A percentile compares a stretch with the other conserved stretches of the same genome.
These are phyloP conservation scores for Aspergillus japonicus DNA, from an alignment of 2,329 filamentous ascomycete genomes.

Conservation along the genomic window DNA sequence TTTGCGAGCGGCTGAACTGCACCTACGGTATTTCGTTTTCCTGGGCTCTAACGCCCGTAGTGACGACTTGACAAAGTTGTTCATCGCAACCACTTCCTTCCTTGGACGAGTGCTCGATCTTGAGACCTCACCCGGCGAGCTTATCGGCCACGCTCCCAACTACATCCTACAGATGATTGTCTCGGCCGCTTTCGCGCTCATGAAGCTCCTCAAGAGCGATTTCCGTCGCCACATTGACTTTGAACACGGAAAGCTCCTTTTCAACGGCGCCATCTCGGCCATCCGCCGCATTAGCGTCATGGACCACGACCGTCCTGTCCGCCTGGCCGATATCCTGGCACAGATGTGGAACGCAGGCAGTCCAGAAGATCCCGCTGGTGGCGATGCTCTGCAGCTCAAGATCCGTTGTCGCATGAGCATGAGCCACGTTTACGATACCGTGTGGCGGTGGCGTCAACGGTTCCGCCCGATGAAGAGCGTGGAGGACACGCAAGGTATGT, in stretches of 20 bases:
- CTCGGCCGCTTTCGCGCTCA: constrained; percentile 61
- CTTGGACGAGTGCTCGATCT: constrained; percentile 46
- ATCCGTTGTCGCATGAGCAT: constrained; percentile 65
- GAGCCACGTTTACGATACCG: constrained; percentile 64
- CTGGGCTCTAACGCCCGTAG: constrained; percentile 44
- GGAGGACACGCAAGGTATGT: constrained; percentile 65
- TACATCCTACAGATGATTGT: constrained; percentile 67
- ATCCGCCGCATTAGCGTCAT: constrained; percentile 60
- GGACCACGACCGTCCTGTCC: constrained; percentile 62
- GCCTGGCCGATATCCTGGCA: constrained; percentile 62
- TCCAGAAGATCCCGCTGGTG: constrained; percentile 29
- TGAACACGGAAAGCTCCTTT: constrained; percentile 55
- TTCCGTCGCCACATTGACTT: constrained; percentile 57
- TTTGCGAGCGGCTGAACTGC: constrained; percentile 46
- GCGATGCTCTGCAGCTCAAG: constrained; percentile 55
- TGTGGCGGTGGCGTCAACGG: constrained; percentile 65
- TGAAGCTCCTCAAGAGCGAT: constrained; percentile 64
- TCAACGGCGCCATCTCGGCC: constrained; percentile 57
- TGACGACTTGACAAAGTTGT: constrained; percentile 46
- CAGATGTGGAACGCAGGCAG: constrained; percentile 60
- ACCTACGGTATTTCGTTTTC: constrained; percentile 48
- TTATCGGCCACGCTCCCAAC: constrained; percentile 55
- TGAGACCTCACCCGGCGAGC: constrained; percentile 45
- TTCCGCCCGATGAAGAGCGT: constrained; percentile 63
- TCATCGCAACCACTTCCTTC: constrained; percentile 47